phyloP scores from a whole-genome alignment of 2,329 filamentous ascomycete genomes.

The Neurospora crassa region DNA sequence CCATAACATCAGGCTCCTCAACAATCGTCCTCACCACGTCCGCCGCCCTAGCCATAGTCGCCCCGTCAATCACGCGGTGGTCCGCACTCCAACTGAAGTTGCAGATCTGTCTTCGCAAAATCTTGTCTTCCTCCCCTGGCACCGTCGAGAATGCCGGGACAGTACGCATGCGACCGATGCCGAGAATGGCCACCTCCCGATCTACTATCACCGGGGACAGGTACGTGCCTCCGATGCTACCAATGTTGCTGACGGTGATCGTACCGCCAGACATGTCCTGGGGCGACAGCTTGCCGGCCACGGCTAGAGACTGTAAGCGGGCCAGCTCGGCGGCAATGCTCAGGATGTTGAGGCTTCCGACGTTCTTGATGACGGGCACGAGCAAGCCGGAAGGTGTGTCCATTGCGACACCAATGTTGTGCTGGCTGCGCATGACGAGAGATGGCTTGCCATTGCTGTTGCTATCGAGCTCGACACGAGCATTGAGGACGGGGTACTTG shows the following conservation, averaged over 20 bases:
- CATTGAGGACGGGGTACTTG: constrained; percentile 79
- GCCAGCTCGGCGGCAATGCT: constrained; percentile 68
- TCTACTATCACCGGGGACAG: constrained; percentile 86
- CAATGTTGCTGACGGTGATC: constrained; percentile 94
- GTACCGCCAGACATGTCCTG: constrained; percentile 77
- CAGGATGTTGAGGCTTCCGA: constrained; percentile 65
- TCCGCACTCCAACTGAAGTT: constrained; percentile 97
- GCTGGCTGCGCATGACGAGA: constrained; percentile 68
- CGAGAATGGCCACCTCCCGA: constrained; percentile 84
- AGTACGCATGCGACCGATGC: constrained; percentile 69
- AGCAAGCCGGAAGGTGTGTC: constrained; percentile 83
- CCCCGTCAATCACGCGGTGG: constrained; percentile 88
- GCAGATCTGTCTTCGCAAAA: constrained; percentile 70
- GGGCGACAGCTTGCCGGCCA: constrained; percentile 62
- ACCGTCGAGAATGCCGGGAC: constrained; percentile 63
- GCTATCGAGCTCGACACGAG: constrained; percentile 58
- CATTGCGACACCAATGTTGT: constrained; percentile 95
- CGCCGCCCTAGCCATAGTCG: constrained; percentile 85
- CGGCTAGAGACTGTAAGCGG: constrained; percentile 63
- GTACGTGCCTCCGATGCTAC: constrained; percentile 87
- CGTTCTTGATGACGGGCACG: constrained; percentile 85
- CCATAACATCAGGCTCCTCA: constrained; percentile 80
- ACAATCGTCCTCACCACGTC: constrained; percentile 69
- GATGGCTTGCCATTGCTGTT: constrained; percentile 54
- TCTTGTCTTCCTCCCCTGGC: constrained; percentile 39